Base-by-base conservation (phyloP, 2,329 filamentous ascomycete species). In the Ophidiomyces ophidiicola region DNA sequence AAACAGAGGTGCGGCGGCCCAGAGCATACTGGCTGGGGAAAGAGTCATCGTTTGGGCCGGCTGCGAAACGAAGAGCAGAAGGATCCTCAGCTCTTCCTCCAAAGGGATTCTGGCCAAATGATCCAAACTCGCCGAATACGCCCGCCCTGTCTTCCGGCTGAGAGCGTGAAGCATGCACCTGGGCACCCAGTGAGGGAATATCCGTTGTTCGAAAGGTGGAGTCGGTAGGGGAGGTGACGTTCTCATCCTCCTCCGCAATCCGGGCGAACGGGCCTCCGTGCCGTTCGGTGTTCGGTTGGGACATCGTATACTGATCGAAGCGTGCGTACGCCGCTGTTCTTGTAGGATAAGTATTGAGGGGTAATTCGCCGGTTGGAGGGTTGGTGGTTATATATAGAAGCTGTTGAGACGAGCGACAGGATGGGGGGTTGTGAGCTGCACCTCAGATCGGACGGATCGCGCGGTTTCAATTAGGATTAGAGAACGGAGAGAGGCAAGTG, bases 1-100 rank as follows among this genome's bases (percentile, higher is more conserved):
- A 96, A 38, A 98, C 90, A 3, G 90, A 96, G 26, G 87, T 94
- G 53, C 90, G 83, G 47, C 90, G 82, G 52, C 77, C 82, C 63
- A 94, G 80, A 60, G 93, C 93, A 66, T 94, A 96, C 60, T 96
- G 87, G 51, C 76, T 81, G 41, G 90, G 90, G 56, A 94, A 55
- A 10, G 59, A 58, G 2, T n/a, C 25, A n/a, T 25, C 35, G 17
- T 31, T 28, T 10, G 18, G 10, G 18, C 33, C 19, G 19, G 31
- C 38, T 36, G 25, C 30, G 7, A 19, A 38, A n/a, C 19, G 24
- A 21, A 28, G 31, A 7, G 21, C 7, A 8, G 7, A 21, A 12
- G 26, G 23, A 25, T 40, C 33, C 17, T 23, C 28, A 14, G 17
- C 30, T 38, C 35, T 32, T n/a, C 18, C 30, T 5, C 32, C 25